Evolutionary conservation across 805 yeast genomes (phyloP).

Genomic region (Lachancea sp.): DNA sequence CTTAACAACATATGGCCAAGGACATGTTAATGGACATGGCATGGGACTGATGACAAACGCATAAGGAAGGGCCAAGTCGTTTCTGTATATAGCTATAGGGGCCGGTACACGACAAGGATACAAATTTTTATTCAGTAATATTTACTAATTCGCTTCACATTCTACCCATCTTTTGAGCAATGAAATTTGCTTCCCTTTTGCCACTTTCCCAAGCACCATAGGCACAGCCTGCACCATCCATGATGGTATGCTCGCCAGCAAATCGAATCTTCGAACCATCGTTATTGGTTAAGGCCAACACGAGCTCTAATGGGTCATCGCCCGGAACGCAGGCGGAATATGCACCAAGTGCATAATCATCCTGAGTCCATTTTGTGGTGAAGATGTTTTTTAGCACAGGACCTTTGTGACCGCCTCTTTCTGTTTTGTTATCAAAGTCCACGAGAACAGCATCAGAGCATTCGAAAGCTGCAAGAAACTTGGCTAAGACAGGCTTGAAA

Average conservation of each 20-base stretch:
- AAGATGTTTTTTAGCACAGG: slow-evolving; percentile 40
- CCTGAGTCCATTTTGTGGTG: slow-evolving; percentile 70
- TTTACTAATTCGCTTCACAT: neutral
- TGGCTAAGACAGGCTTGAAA: slow-evolving; percentile 44
- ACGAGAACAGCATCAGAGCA: slow-evolving; percentile 10
- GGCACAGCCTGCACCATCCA: slow-evolving; percentile 87
- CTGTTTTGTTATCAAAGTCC: slow-evolving; percentile 7
- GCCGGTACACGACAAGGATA: neutral
- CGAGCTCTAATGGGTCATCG: slow-evolving; percentile 60
- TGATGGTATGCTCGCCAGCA: slow-evolving; percentile 86
- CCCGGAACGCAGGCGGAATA: slow-evolving; percentile 66
- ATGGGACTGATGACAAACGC: slow-evolving; percentile 4
- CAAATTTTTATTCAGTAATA: neutral
- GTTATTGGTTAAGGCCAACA: slow-evolving; percentile 57
- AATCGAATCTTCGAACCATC: slow-evolving; percentile 53
- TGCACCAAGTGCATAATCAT: slow-evolving; percentile 75
- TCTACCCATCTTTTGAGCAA: slow-evolving; percentile 18
- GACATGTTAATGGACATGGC: neutral
- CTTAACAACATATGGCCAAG: slow-evolving; percentile 8
- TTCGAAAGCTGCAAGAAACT: slow-evolving; percentile 16
- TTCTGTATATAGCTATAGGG: neutral
- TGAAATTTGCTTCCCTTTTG: slow-evolving; percentile 43
- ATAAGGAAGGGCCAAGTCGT: neutral
- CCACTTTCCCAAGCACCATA: slow-evolving; percentile 89
- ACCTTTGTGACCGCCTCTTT: slow-evolving; percentile 1